Conservation (phyloP, 1,284 basidiomycete genomes). For the Cystobasidium sp. region DNA sequence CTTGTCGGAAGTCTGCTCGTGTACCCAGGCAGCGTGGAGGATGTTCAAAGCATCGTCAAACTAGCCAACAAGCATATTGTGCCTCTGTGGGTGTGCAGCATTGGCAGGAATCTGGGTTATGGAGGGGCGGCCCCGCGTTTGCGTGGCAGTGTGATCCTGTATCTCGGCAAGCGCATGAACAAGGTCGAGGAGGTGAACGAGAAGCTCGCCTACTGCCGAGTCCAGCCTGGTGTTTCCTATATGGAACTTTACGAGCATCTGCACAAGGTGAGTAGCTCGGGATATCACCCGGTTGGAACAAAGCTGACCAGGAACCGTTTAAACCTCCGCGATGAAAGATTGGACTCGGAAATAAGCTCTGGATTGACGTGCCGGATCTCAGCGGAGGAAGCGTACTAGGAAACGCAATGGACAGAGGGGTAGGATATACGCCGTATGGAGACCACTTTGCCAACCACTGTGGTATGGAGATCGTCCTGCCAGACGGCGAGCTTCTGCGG, state of each 20-base stretch:
- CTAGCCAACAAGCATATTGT: too few relatives aligned
- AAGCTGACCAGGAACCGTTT: neutral
- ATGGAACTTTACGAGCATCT: constrained; percentile 51
- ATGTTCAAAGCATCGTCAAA: too few relatives aligned
- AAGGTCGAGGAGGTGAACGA: constrained; percentile 50
- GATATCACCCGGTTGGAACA: constrained; percentile 37
- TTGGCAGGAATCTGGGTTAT: constrained; percentile 42
- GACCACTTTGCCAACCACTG: constrained; percentile 48
- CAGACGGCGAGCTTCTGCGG: constrained; percentile 49
- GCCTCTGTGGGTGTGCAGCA: too few relatives aligned
- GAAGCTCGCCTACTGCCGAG: constrained; percentile 45
- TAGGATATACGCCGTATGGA: constrained; percentile 47
- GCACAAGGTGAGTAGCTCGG: constrained; percentile 44
- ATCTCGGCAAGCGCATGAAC: constrained; percentile 50
- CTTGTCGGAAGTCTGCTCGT: too few relatives aligned
- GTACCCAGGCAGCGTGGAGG: too few relatives aligned
- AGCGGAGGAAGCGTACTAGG: constrained; percentile 49
- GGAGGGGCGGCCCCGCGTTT: constrained; percentile 49
- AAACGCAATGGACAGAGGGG: constrained; percentile 49
- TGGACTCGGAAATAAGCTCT: neutral
- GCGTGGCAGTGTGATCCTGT: constrained; percentile 47
- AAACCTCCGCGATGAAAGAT: neutral
- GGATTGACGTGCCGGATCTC: constrained; percentile 2
- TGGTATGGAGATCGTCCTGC: constrained; percentile 51
- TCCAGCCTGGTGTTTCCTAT: constrained; percentile 51